Percentiles rank a stretch among this genome's conserved stretches.
Conservation (phyloP, 1,284 basidiomycete genomes). For the Testicularia cyperi region DNA sequence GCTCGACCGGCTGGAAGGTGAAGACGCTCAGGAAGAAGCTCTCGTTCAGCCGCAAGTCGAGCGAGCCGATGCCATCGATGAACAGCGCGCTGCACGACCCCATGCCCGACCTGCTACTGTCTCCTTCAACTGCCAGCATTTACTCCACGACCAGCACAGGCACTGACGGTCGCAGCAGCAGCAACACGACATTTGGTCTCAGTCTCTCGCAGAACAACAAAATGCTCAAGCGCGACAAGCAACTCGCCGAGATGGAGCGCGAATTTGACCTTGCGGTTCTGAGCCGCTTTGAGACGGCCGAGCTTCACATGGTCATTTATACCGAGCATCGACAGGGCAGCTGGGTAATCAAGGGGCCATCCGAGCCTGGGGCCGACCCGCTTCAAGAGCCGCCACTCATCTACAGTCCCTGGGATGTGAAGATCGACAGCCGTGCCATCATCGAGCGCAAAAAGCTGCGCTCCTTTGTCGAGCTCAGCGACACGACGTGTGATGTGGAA, state of each 20-base stretch:
- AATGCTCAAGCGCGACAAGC: conserved; percentile 22
- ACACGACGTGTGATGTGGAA: conserved; percentile 17
- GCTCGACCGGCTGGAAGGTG: conserved; percentile 15
- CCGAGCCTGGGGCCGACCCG: conserved; percentile 2
- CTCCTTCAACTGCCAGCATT: background rate
- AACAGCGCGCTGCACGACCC: conserved; percentile 6
- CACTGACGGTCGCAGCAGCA: background rate
- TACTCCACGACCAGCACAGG: background rate
- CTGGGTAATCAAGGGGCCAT: conserved; percentile 30
- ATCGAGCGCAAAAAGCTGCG: conserved; percentile 37
- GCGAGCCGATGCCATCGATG: conserved; percentile 1
- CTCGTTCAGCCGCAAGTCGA: conserved; percentile 18
- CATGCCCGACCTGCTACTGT: conserved; percentile 5
- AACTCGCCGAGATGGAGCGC: conserved; percentile 22
- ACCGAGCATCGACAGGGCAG: conserved; percentile 30
- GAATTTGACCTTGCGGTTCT: conserved; percentile 30
- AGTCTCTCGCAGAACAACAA: conserved; percentile 12
- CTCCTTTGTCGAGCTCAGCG: conserved; percentile 35
- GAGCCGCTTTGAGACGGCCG: conserved; percentile 25
- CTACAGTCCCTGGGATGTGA: conserved; percentile 32
- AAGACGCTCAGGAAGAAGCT: conserved; percentile 25
- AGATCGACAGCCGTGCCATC: conserved; percentile 31
- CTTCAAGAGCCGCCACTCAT: conserved; percentile 21
- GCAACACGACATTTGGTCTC: conserved; percentile 1
- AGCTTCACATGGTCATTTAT: conserved; percentile 31